A percentile compares a stretch with the other conserved stretches of the same genome.
Evolutionary conservation across 2,329 filamentous ascomycete species (phyloP).

Genomic region (Hortaea sp.): DNA sequence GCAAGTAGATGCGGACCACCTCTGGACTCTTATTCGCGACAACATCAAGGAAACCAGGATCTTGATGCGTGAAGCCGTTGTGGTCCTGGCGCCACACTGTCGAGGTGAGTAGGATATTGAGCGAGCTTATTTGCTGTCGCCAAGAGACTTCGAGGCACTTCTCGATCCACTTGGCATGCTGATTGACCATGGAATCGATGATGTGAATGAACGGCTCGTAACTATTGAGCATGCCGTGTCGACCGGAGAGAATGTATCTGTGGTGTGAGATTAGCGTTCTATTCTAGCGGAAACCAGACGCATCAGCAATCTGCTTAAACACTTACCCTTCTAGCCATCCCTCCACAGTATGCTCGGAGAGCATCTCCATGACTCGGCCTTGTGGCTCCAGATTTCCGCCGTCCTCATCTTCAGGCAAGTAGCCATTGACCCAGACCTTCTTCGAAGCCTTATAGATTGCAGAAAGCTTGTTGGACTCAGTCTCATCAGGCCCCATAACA

Average conservation of each 20-base stretch:
- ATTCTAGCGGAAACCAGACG: no score
- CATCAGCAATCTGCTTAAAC: no score
- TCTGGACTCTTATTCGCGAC: constrained; percentile 72
- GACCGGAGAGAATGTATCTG: constrained; percentile 58
- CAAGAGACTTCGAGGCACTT: constrained; percentile 72
- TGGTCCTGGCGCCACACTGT: constrained; percentile 77
- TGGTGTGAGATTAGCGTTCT: no score
- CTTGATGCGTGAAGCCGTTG: constrained; percentile 75
- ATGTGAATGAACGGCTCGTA: constrained; percentile 79
- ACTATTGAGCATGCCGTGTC: constrained; percentile 67
- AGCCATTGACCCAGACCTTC: constrained; percentile 73
- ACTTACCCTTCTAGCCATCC: constrained; percentile 62
- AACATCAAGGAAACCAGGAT: constrained; percentile 70
- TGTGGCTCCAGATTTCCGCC: constrained; percentile 60
- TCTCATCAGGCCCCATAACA: constrained; percentile 71
- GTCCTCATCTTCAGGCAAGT: constrained; percentile 65
- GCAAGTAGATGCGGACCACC: constrained; percentile 70
- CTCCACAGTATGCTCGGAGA: constrained; percentile 72
- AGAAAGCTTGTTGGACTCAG: constrained; percentile 67
- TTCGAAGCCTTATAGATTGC: constrained; percentile 63
- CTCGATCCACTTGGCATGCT: constrained; percentile 79
- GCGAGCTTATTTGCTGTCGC: constrained; percentile 61
- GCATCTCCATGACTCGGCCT: constrained; percentile 72
- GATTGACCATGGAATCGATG: constrained; percentile 78
- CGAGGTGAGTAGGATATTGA: constrained; percentile 70